Conservation (phyloP, 106 monocot genomes). For the Phalaenopsis equestris region DNA sequence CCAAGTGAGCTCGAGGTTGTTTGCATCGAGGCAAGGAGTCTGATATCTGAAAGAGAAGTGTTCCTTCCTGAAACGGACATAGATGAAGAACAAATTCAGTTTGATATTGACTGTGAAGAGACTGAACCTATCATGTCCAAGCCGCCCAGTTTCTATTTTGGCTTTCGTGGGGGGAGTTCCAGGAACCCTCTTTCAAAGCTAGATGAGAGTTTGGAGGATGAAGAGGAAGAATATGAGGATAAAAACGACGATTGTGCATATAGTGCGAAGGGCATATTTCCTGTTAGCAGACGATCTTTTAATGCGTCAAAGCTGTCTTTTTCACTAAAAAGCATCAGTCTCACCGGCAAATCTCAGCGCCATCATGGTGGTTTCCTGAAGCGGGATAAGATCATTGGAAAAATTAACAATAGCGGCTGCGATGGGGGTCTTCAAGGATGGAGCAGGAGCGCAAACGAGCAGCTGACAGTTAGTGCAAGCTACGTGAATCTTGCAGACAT, state of each 20-base stretch:
- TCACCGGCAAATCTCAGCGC: slow-evolving; percentile 23
- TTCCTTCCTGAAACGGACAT: slow-evolving; percentile 17
- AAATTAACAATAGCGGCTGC: slow-evolving; percentile 5
- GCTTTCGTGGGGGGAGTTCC: slow-evolving; percentile 15
- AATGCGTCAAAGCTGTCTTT: slow-evolving; percentile 36
- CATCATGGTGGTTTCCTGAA: slow-evolving; percentile 9
- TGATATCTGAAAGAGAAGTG: slow-evolving; percentile 39
- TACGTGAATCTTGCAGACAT: slow-evolving; percentile 78
- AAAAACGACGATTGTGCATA: not conserved
- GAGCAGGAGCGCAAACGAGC: slow-evolving; percentile 54
- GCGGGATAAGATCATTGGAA: slow-evolving; percentile 6
- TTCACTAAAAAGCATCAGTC: slow-evolving; percentile 38
- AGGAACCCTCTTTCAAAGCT: slow-evolving; percentile 61
- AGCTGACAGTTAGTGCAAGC: slow-evolving; percentile 42
- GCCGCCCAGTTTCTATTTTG: slow-evolving; percentile 20
- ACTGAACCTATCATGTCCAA: slow-evolving; percentile 11
- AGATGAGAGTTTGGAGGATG: slow-evolving; percentile 59
- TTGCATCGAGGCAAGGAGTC: slow-evolving; percentile 68
- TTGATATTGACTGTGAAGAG: slow-evolving; percentile 47
- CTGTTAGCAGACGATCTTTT: not conserved
- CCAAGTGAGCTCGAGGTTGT: slow-evolving; percentile 82
- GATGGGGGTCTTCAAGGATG: slow-evolving; percentile 8
- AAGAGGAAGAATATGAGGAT: slow-evolving; percentile 32
- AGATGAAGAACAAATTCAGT: slow-evolving; percentile 38
- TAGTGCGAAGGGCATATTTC: not conserved